Evolutionary conservation across 208 protist genomes (phyloP).

Genomic region (Acanthamoeba sp.): DNA sequence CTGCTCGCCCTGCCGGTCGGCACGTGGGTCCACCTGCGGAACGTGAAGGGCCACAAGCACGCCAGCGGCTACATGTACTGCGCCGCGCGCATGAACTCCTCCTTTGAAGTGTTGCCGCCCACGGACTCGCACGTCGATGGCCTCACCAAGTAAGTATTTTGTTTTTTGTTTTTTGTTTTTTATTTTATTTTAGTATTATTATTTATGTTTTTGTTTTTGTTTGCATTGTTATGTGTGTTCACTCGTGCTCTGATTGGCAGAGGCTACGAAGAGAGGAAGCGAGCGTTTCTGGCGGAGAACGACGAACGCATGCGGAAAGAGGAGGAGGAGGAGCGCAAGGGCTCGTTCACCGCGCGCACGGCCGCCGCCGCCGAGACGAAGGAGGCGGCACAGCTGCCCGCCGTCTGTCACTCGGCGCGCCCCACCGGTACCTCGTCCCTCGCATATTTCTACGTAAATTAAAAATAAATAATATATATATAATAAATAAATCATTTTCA

Average conservation of each 20-base stretch:
- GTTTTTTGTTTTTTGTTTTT: not conserved
- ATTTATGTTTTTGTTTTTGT: not conserved
- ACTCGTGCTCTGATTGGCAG: too few species aligned
- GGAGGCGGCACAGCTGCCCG: too few species aligned
- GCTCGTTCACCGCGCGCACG: too few species aligned
- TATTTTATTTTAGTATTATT: not conserved
- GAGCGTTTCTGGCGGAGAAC: not conserved
- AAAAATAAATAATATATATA: too few species aligned
- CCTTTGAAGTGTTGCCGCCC: not conserved
- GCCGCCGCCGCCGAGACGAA: too few species aligned
- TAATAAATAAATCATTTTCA: too few species aligned
- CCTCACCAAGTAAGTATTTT: not conserved
- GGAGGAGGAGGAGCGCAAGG: too few species aligned
- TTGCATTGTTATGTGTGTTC: too few species aligned
- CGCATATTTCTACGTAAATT: too few species aligned
- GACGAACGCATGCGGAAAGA: not conserved
- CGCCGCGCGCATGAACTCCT: not conserved
- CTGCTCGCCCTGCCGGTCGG: not conserved
- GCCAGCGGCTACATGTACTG: slow-evolving; percentile 17
- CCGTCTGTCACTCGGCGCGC: too few species aligned
- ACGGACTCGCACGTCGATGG: not conserved
- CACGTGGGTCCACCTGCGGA: slow-evolving; percentile 14
- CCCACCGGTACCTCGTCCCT: not conserved
- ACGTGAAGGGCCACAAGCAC: slow-evolving; percentile 1
- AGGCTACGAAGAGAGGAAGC: not conserved